phyloP scores from a whole-genome alignment of 352 stramenopile genomes.

The Thalassiosira exigua region DNA sequence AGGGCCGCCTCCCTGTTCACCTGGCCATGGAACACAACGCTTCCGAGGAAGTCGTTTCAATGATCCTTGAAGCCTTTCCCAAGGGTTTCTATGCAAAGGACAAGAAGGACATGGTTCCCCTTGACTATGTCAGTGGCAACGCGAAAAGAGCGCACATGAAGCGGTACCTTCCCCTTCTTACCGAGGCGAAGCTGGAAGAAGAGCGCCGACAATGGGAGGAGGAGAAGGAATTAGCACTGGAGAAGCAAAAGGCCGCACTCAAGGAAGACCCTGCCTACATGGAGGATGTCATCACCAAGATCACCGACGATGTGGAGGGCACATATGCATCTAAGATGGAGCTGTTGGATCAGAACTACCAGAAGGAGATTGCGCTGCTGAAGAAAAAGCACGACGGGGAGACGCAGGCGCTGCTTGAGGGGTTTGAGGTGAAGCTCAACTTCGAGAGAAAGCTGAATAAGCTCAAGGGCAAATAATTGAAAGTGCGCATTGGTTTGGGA shows the following conservation, averaged over 20 bases:
- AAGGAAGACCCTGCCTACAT: constrained; percentile 35
- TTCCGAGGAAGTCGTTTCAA: constrained; percentile 28
- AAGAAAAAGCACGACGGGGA: constrained; percentile 56
- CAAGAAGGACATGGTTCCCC: constrained; percentile 46
- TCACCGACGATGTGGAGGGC: constrained; percentile 28
- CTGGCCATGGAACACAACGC: constrained; percentile 49
- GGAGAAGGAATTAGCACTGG: constrained; percentile 19
- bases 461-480: constrained; percentile 47
- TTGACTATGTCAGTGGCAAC: constrained; percentile 51
- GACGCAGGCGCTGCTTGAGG: constrained; percentile 48
- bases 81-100: constrained; percentile 50
- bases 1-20: constrained; percentile 51
- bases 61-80: constrained; percentile 50
- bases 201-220: constrained; percentile 41
- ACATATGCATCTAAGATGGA: constrained; percentile 36
- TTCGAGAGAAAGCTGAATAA: constrained; percentile 54
- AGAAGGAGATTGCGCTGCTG: constrained; percentile 48
- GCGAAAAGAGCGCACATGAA: constrained; percentile 20
- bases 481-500: no score
- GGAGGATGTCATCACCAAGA: constrained; percentile 20
- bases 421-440: constrained; percentile 57
- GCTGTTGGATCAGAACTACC: constrained; percentile 33
- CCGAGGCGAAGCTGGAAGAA: constrained; percentile 43
- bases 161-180: constrained; percentile 26
- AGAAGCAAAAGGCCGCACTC: constrained; percentile 32